phyloP scores from a whole-genome alignment of 1,284 basidiomycete species.

The Marasmius sp. region DNA sequence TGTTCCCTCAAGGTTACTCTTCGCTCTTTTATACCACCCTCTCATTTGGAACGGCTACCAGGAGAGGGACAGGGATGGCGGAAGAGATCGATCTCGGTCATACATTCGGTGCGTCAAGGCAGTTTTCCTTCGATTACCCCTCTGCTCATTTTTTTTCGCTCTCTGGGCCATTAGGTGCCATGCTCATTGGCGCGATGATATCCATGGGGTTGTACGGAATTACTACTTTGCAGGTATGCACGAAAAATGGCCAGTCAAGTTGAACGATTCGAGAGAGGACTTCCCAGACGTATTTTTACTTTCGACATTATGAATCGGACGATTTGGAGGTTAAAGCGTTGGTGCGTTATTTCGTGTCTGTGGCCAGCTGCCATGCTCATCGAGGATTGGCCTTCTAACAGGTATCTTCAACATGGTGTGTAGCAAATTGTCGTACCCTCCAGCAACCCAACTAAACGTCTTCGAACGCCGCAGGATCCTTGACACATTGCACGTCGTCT shows the following conservation, averaged over 20 bases:
- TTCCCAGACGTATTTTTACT: slow-evolving; percentile 41
- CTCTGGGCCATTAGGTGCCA: slow-evolving; percentile 1
- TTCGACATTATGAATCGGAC: slow-evolving; percentile 35
- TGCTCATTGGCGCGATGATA: slow-evolving; percentile 28
- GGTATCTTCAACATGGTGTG: slow-evolving; percentile 24
- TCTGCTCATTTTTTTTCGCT: neutral
- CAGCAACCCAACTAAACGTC: neutral
- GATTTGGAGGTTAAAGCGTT: slow-evolving; percentile 29
- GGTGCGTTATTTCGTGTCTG: slow-evolving; percentile 22
- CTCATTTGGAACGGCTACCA: no score
- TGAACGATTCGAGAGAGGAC: neutral
- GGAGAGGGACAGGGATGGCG: neutral
- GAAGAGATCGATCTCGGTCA: neutral
- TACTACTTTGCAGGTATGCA: slow-evolving; percentile 37
- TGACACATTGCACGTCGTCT: slow-evolving; percentile 39
- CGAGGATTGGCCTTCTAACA: neutral
- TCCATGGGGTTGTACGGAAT: slow-evolving; percentile 39
- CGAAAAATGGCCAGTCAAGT: neutral
- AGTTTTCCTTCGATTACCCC: neutral
- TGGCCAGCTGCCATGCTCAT: neutral
- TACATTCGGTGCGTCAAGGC: slow-evolving; percentile 3
- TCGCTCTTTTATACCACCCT: no score
- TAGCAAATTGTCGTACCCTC: neutral
- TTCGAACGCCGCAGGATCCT: slow-evolving; percentile 28
- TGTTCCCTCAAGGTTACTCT: no score